These are phyloP conservation scores for Fraxinus angustifolia DNA, from an alignment of 305 asterid genomes.

Conservation along the genomic window DNA sequence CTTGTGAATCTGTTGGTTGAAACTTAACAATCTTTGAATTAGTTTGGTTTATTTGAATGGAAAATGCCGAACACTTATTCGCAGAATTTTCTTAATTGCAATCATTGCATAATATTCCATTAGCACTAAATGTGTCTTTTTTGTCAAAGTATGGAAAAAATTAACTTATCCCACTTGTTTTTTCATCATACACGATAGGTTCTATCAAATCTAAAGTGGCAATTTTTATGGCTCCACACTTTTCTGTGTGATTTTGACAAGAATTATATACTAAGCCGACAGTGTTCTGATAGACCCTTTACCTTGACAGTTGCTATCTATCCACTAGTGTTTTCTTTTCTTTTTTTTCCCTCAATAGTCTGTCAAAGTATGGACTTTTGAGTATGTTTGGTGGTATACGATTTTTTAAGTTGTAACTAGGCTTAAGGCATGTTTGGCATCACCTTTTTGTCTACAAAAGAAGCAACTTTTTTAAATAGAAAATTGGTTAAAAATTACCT, in stretches of 20 bases:
- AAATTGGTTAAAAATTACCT: background rate
- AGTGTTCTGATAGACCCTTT: background rate
- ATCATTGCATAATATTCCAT: slow-evolving; percentile 26
- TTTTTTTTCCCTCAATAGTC: background rate
- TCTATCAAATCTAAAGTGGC: slow-evolving; percentile 21
- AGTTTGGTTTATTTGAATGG: slow-evolving; percentile 13
- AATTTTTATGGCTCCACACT: slow-evolving; percentile 17
- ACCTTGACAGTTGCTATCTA: background rate
- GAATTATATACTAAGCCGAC: background rate
- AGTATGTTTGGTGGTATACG: background rate
- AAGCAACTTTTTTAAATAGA: background rate
- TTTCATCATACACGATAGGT: slow-evolving; percentile 3
- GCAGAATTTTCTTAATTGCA: slow-evolving; percentile 19
- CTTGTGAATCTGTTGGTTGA: slow-evolving; percentile 19
- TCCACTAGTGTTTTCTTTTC: background rate
- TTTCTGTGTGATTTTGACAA: slow-evolving; percentile 9
- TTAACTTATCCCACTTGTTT: slow-evolving; percentile 17
- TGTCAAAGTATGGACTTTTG: background rate
- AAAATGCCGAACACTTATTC: background rate
- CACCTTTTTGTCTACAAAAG: background rate
- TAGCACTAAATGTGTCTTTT: slow-evolving; percentile 25
- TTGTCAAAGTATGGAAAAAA: slow-evolving; percentile 32
- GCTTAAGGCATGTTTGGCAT: background rate
- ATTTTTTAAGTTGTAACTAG: background rate
- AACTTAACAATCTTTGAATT: slow-evolving; percentile 12